Conservation (phyloP, 192 early-diverging fungal species). For the Irineochytrium annulatum region DNA sequence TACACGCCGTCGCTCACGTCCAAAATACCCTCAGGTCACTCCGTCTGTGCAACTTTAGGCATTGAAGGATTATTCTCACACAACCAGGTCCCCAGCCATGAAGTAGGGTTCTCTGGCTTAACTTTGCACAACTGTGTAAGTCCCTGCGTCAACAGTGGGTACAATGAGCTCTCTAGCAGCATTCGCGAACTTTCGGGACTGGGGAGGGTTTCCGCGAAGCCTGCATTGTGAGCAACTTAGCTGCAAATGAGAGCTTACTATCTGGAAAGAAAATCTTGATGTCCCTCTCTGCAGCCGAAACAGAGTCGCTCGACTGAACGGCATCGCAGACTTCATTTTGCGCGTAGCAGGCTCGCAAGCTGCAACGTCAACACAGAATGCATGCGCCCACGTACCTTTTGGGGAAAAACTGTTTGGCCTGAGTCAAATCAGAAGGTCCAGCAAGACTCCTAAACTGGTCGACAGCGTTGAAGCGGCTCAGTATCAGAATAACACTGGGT, state of each 20-base stretch:
- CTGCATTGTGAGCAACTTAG: conserved; percentile 9
- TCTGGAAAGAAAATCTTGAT: conserved; percentile 49
- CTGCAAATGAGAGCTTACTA: conserved; percentile 20
- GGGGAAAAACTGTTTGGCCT: conserved; percentile 26
- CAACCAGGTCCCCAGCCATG: conserved; percentile 45
- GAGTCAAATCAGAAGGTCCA: conserved; percentile 17
- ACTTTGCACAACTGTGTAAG: conserved; percentile 52
- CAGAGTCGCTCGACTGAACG: conserved; percentile 29
- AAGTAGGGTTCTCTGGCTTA: conserved; percentile 50
- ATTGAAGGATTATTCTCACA: conserved; percentile 45
- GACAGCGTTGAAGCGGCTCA: conserved; percentile 31
- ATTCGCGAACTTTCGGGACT: conserved; percentile 28
- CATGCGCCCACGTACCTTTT: conserved; percentile 20
- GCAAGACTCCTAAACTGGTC: conserved; percentile 25
- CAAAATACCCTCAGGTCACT: too few relatives aligned
- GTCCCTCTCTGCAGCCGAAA: conserved; percentile 22
- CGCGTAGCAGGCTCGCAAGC: conserved; percentile 24
- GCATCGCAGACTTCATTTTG: conserved; percentile 23
- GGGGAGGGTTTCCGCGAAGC: conserved; percentile 24
- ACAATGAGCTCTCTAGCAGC: conserved; percentile 41
- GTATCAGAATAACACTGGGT: conserved; percentile 32
- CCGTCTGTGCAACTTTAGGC: conserved; percentile 38
- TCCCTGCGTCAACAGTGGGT: conserved; percentile 44
- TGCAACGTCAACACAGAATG: background rate
- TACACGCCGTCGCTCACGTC: too few relatives aligned